A percentile compares a stretch with the other conserved stretches of the same genome.
phyloP scores from a whole-genome alignment of 31 red algal genomes.

The Odonthalia washingtoniensis region DNA sequence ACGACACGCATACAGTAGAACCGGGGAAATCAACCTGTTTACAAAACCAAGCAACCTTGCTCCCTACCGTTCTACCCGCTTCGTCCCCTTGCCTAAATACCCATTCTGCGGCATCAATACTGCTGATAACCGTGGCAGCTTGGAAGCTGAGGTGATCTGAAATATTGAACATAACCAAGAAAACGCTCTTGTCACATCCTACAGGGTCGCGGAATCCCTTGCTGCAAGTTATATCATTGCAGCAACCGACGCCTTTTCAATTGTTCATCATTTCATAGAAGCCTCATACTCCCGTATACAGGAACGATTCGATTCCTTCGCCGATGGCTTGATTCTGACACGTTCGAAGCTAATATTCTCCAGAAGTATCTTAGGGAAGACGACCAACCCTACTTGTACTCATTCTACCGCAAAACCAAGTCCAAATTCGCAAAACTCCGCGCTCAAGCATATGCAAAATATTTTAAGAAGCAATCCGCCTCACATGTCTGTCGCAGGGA shows the following conservation, averaged over 20 bases:
- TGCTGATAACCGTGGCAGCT: background rate
- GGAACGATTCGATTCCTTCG: slow-evolving; percentile 60
- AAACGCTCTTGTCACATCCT: slow-evolving; percentile 18
- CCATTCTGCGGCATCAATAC: background rate
- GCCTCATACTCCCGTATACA: slow-evolving; percentile 17
- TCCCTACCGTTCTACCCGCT: background rate
- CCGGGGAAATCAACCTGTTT: slow-evolving; percentile 27
- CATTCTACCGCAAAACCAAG: slow-evolving; percentile 6
- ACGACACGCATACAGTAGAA: background rate
- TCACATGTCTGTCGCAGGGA: background rate
- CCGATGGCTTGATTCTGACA: slow-evolving; percentile 39
- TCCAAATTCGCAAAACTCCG: slow-evolving; percentile 42
- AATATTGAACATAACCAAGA: slow-evolving; percentile 20
- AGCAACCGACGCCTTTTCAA: slow-evolving; percentile 18
- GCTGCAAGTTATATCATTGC: background rate
- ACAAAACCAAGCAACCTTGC: background rate
- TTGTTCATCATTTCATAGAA: slow-evolving; percentile 38
- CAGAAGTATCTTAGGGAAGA: slow-evolving; percentile 50
- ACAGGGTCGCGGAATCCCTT: slow-evolving; percentile 25
- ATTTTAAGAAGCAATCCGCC: slow-evolving; percentile 38
- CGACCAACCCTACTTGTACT: slow-evolving; percentile 12
- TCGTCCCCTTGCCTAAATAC: background rate
- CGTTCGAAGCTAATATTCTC: slow-evolving; percentile 49
- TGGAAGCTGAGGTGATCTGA: slow-evolving; percentile 28
- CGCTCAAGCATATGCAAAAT: slow-evolving; percentile 22